These are phyloP conservation scores for Daedalea quercina DNA, from an alignment of 768 basidiomycete species.

Conservation along the genomic window DNA sequence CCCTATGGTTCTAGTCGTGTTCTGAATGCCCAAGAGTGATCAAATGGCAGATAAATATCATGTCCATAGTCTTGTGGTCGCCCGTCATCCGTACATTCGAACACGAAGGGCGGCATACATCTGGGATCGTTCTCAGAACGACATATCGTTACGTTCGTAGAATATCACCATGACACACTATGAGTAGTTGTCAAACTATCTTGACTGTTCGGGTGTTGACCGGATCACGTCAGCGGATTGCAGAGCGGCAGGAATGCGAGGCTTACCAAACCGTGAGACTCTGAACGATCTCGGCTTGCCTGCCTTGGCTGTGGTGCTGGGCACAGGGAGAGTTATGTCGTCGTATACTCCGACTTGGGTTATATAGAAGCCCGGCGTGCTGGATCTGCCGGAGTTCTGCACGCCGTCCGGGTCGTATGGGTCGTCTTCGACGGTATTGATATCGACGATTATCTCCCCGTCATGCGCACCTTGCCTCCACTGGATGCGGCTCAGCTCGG, in stretches of 20 bases:
- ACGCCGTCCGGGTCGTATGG: slow-evolving; percentile 3
- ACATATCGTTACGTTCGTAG: no score
- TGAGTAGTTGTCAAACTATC: no score
- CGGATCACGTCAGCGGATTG: background rate
- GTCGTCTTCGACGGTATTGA: slow-evolving; percentile 6
- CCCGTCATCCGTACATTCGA: no score
- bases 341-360: slow-evolving; percentile 11
- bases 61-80: no score
- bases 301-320: background rate
- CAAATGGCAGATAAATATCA: no score
- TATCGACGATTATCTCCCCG: slow-evolving; percentile 15
- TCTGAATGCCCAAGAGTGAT: no score
- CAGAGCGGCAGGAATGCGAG: background rate
- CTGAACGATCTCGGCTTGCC: background rate
- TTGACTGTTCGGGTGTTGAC: background rate
- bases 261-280: background rate
- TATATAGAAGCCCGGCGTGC: slow-evolving; percentile 5
- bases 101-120: no score
- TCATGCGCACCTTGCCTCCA: slow-evolving; percentile 10
- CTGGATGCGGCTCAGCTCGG: slow-evolving; percentile 36
- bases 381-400: background rate
- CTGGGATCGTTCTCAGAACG: no score
- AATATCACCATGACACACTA: no score
- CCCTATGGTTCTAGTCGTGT: no score
- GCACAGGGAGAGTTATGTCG: background rate